Evolutionary conservation across 768 basidiomycete species (phyloP).

Genomic region (Macrolepiota albuminosa): DNA sequence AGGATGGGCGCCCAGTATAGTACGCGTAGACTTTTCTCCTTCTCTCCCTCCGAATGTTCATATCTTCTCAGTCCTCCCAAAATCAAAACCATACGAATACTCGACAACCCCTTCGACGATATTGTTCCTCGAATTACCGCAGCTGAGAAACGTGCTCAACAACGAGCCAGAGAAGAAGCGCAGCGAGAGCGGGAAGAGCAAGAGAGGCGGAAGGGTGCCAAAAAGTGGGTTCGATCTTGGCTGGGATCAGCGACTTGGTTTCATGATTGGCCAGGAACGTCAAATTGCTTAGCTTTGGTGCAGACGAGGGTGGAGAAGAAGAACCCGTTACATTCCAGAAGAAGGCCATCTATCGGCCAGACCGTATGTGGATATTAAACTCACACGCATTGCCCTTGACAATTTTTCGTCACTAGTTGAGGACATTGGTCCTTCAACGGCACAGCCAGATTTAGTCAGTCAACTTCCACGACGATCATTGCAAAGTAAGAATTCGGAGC

Average conservation of each 20-base stretch:
- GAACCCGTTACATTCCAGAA: conserved; percentile 59
- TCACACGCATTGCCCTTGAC: not conserved
- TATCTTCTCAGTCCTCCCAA: conserved; percentile 69
- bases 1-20: conserved; percentile 78
- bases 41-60: not conserved
- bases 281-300: conserved; percentile 85
- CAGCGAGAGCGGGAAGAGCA: conserved; percentile 78
- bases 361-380: conserved; percentile 51
- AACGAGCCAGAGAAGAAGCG: conserved; percentile 70
- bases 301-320: conserved; percentile 62
- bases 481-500: conserved; percentile 8
- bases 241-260: not conserved
- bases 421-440: conserved; percentile 23
- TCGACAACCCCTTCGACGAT: conserved; percentile 94
- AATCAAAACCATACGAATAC: conserved; percentile 77
- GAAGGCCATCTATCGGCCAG: conserved; percentile 79
- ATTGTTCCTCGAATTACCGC: conserved; percentile 96
- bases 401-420: conserved; percentile 24
- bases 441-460: conserved; percentile 37
- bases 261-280: conserved; percentile 60
- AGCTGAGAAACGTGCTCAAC: conserved; percentile 82
- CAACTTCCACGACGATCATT: conserved; percentile 16
- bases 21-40: conserved; percentile 28
- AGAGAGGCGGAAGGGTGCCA: conserved; percentile 68
- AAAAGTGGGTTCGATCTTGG: conserved; percentile 59